Evolutionary conservation across 2,329 filamentous ascomycete species (phyloP).

Genomic region (Arthrobotrys sphaeroides): DNA sequence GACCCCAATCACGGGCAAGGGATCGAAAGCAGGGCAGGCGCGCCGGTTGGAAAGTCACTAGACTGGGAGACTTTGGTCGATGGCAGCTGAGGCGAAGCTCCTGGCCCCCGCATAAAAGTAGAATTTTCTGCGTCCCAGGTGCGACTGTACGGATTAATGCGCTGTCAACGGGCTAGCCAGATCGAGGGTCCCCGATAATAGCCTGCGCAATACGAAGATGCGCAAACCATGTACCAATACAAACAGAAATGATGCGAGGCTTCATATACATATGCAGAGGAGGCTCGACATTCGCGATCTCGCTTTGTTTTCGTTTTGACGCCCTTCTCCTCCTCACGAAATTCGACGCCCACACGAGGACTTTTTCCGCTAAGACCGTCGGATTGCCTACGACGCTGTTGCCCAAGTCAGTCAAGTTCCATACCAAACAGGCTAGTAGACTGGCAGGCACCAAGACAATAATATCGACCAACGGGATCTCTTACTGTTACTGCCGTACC

Average conservation of each 20-base stretch:
- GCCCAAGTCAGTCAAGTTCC: conserved; percentile 21
- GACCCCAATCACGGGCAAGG: conserved; percentile 31
- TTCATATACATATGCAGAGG: conserved; percentile 42
- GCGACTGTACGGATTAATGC: conserved; percentile 49
- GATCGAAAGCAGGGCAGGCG: conserved; percentile 48
- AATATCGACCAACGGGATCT: conserved; percentile 4
- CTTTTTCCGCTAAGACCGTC: conserved; percentile 8
- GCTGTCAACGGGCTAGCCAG: conserved; percentile 49
- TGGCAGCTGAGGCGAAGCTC: conserved; percentile 53
- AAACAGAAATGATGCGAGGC: conserved; percentile 34
- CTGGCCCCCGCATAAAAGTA: conserved; percentile 46
- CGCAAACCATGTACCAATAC: conserved; percentile 44
- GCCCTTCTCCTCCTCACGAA: conserved; percentile 28
- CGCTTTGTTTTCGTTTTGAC: conserved; percentile 42
- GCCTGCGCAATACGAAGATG: conserved; percentile 47
- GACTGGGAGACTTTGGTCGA: conserved; percentile 22
- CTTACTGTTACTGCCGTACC: conserved; percentile 36
- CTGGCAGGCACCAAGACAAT: conserved; percentile 37
- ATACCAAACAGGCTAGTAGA: conserved; percentile 41
- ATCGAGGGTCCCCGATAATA: conserved; percentile 45
- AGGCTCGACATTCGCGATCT: conserved; percentile 43
- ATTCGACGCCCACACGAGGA: conserved; percentile 13
- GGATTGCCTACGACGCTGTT: conserved; percentile 12
- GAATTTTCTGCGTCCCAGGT: conserved; percentile 44
- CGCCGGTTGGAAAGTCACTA: conserved; percentile 39